phyloP scores from a whole-genome alignment of 108 stramenopile genomes.

The Aurantiochytrium sp. region DNA sequence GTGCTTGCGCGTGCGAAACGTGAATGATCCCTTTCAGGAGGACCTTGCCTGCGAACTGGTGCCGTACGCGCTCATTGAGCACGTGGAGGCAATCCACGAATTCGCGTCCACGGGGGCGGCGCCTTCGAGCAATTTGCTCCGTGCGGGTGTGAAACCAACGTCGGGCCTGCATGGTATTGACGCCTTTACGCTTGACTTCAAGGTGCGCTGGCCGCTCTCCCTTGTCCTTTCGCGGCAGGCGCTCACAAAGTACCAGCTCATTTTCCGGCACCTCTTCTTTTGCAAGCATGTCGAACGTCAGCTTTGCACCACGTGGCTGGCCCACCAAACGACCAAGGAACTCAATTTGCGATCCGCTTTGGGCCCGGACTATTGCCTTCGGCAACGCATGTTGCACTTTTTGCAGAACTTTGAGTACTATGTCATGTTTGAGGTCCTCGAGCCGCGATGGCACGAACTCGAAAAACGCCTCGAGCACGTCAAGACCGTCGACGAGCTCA shows the following conservation, averaged over 20 bases:
- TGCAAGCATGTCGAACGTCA: constrained; percentile 91
- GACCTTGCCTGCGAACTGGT: background rate
- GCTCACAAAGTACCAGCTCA: constrained; percentile 80
- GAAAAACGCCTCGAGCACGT: constrained; percentile 38
- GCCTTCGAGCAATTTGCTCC: background rate
- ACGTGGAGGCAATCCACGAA: constrained; percentile 50
- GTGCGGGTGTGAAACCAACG: background rate
- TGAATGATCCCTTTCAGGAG: background rate
- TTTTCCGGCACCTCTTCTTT: constrained; percentile 93
- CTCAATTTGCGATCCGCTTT: constrained; percentile 61
- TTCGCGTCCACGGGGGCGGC: background rate
- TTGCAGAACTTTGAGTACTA: constrained; percentile 94
- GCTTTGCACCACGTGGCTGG: constrained; percentile 73
- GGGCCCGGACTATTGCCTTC: constrained; percentile 67
- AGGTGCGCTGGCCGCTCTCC: constrained; percentile 78
- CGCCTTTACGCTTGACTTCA: constrained; percentile 72
- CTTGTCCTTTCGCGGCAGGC: constrained; percentile 67
- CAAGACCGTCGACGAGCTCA: constrained; percentile 73
- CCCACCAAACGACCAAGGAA: constrained; percentile 81
- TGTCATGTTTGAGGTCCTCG: constrained; percentile 89
- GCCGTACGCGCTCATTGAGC: constrained; percentile 34
- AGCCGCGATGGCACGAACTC: constrained; percentile 78
- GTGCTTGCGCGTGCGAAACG: constrained; percentile 30
- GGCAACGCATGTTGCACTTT: constrained; percentile 94
- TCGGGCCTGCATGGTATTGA: constrained; percentile 70